Evolutionary conservation across 2,329 filamentous ascomycete species (phyloP), one percentile per base, ranked within the genome.

Genomic region (Colletotrichum chrysophilum): DNA sequence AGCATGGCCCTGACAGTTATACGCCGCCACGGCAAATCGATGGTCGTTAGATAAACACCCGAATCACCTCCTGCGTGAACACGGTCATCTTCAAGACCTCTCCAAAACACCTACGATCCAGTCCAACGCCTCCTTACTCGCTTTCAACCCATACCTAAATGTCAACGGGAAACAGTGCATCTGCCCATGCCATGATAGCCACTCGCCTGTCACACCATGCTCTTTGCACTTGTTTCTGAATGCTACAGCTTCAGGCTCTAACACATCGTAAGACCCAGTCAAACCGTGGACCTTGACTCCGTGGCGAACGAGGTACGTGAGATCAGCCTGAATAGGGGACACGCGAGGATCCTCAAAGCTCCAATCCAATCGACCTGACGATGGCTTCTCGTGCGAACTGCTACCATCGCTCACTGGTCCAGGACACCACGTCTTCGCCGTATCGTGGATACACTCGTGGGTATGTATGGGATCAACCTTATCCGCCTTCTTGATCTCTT

Each of bases 101-200:
- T 38, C 52, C 3, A 79, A 24, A 0, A 75, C 79, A 30, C 86
- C 82, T 1, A 88, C 69, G 1, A 89, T 82, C 86, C 88, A 90
- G 3, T 87, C 82, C 34, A 87, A 82, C 0, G 81, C 87, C 74
- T 88, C 81, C 34, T 82, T 85, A 3, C 87, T 86, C 77, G 91
- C 90, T 6, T 79, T 81, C 30, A 91, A 48, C 1, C 85, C 85
- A 77, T 89, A 91, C 3, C 84, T 82, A 61, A 86, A 87, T 2
- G 88, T 86, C 43, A 92, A 80, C 2, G 89, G 86, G 68, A 91
- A 92, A 75, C 89, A 91, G 80, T 92, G 91, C 88, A 92, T 92
- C 81, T 91, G 89, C 21, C 87, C 87, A 21, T 90, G 86, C 90
- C 91, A 92, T 12, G 90, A 83, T 55, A 92, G 77, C 91, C 91